Evolutionary conservation across 2,329 filamentous ascomycete genomes (phyloP).

Genomic region (Penicillium brasilianum): DNA sequence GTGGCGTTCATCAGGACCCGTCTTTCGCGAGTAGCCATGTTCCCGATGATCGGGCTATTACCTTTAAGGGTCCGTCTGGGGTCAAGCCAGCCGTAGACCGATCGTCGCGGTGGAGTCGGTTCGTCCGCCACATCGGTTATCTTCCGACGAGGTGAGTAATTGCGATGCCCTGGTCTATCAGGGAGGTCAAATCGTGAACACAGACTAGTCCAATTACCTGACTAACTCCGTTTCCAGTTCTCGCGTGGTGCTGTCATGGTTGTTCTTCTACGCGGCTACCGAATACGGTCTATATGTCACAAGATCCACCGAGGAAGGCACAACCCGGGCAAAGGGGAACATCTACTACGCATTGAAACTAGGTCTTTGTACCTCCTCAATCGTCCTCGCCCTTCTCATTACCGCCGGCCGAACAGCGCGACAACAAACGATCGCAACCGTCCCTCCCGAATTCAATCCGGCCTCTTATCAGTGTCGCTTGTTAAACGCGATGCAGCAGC

Average conservation of each 20-base stretch:
- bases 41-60: background rate
- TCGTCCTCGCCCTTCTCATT: background rate
- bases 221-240: background rate
- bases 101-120: background rate
- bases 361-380: background rate
- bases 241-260: background rate
- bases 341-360: background rate
- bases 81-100: background rate
- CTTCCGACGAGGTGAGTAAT: background rate
- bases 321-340: background rate
- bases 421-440: background rate
- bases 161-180: background rate
- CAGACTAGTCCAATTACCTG: background rate
- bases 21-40: background rate
- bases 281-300: background rate
- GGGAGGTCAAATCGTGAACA: background rate
- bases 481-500: background rate
- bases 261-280: background rate
- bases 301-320: background rate
- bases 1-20: background rate
- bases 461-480: background rate
- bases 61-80: background rate
- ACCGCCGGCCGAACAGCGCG: background rate
- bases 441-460: background rate
- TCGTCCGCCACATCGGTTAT: background rate